Evolutionary conservation across 345 rosid genomes (phyloP), one percentile per base, ranked within the genome.

Genomic region (Rubroshorea leprosula): DNA sequence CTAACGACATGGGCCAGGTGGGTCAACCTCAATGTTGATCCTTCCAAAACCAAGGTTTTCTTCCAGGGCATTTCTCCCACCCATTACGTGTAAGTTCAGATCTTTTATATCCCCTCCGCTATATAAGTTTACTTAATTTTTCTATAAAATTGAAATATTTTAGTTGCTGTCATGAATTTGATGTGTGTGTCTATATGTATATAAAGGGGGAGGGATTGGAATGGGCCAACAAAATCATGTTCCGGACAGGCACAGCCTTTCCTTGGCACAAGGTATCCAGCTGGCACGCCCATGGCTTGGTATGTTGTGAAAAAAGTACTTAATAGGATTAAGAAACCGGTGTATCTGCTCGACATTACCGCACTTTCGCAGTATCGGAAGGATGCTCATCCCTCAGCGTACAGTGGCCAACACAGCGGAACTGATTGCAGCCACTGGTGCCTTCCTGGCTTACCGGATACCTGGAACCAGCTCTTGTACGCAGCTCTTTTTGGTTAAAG

Each of bases 351-450:
- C 0, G 97, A 93, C 62, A 61, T 93, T 18, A 89, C 99, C 0
- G n/a, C 38, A 3, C 87, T 85, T 5, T 85, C 93, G 2, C 79
- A 83, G 56, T 79, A 71, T 24, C 60, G 90, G 23, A 87, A 76
- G 65, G 96, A 87, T 15, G 99, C 83, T 0, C 99, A 93, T 54
- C 99, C 99, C 0, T 70, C 85, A 0, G 63, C 58, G 0, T 87
- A 81, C 57, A 61, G 86, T 18, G 81, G 80, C 14, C 43, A 48
- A 19, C 71, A 59, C 16, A 51, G 55, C 6, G 74, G 71, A 14
- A 61, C 55, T 0, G 98, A 91, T 17, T 91, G 98, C 50, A 81
- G 85, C 85, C 98, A 92, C 63, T 88, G 97, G 99, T 93, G 99
- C 67, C 77, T 93, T 29, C 97, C 97, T 38, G 99, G 99, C 7